Conservation (phyloP, 306 rosid genomes). For the Glycine latifolia region DNA sequence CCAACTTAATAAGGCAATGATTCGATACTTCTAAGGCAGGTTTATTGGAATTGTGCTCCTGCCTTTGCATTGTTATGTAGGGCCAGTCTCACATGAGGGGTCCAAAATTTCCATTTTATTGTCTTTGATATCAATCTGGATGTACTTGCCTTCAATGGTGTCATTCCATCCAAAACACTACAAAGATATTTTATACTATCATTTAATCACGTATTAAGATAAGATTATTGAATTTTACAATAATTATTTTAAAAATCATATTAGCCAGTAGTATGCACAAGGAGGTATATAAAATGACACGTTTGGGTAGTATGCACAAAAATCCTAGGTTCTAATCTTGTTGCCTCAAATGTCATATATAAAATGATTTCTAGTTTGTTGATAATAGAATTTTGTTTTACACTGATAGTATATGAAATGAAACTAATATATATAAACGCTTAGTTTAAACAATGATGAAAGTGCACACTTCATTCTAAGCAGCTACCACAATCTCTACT, state of each 20-base stretch:
- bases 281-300: no score
- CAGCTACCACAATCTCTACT: conserved; percentile 19
- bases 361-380: background rate
- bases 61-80: conserved; percentile 45
- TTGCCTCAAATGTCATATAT: background rate
- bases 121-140: background rate
- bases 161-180: conserved; percentile 30
- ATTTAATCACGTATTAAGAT: no score
- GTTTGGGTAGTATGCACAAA: no score
- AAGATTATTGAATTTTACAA: no score
- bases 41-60: conserved; percentile 38
- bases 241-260: background rate
- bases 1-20: conserved; percentile 39
- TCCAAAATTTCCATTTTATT: background rate
- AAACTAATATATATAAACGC: conserved; percentile 1
- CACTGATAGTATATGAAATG: background rate
- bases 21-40: conserved; percentile 38
- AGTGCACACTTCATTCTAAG: conserved; percentile 14
- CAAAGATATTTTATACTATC: background rate
- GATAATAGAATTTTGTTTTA: background rate
- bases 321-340: no score
- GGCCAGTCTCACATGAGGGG: conserved; percentile 42
- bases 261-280: background rate
- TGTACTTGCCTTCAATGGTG: conserved; percentile 15
- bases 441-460: conserved; percentile 20